Evolutionary conservation across 495 filamentous ascomycete genomes (phyloP).

Genomic region (Polyplosphaeria fusca): DNA sequence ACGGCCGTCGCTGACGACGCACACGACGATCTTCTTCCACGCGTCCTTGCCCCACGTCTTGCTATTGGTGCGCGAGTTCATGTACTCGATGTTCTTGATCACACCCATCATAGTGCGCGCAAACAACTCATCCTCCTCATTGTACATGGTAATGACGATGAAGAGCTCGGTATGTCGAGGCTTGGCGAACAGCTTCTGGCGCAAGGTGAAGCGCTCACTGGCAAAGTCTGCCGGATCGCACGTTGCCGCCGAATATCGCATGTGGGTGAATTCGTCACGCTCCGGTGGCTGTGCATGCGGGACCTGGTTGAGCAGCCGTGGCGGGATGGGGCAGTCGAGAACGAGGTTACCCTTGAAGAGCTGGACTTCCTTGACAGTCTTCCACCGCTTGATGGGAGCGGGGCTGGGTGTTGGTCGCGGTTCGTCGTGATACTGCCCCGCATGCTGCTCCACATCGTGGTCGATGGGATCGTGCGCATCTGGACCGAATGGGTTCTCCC

Average conservation of each 20-base stretch:
- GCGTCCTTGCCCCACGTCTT: slow-evolving; percentile 98
- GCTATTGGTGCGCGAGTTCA: slow-evolving; percentile 85
- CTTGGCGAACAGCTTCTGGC: slow-evolving; percentile 91
- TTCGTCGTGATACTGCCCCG: slow-evolving; percentile 39
- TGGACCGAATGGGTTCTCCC: slow-evolving; percentile 56
- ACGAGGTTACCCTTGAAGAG: slow-evolving; percentile 96
- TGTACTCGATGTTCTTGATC: slow-evolving; percentile 96
- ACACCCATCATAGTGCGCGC: slow-evolving; percentile 96
- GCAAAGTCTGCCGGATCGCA: slow-evolving; percentile 91
- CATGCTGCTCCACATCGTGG: slow-evolving; percentile 45
- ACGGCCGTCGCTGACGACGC: slow-evolving; percentile 96
- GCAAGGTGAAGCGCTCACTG: slow-evolving; percentile 83
- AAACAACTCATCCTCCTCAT: slow-evolving; percentile 96
- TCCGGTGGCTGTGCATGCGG: slow-evolving; percentile 75
- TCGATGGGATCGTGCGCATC: slow-evolving; percentile 43
- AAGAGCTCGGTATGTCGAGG: slow-evolving; percentile 93
- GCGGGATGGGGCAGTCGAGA: slow-evolving; percentile 93
- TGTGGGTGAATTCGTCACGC: slow-evolving; percentile 97
- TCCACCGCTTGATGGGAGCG: slow-evolving; percentile 82
- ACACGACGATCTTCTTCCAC: slow-evolving; percentile 99
- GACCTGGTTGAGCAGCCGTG: slow-evolving; percentile 78
- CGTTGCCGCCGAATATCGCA: slow-evolving; percentile 95
- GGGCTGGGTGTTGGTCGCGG: slow-evolving; percentile 51
- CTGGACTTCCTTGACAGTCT: slow-evolving; percentile 97
- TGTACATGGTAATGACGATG: slow-evolving; percentile 98